Base-by-base conservation (phyloP, 2,329 filamentous ascomycete genomes). In the Nothophaeocryptopus gaeumannii region DNA sequence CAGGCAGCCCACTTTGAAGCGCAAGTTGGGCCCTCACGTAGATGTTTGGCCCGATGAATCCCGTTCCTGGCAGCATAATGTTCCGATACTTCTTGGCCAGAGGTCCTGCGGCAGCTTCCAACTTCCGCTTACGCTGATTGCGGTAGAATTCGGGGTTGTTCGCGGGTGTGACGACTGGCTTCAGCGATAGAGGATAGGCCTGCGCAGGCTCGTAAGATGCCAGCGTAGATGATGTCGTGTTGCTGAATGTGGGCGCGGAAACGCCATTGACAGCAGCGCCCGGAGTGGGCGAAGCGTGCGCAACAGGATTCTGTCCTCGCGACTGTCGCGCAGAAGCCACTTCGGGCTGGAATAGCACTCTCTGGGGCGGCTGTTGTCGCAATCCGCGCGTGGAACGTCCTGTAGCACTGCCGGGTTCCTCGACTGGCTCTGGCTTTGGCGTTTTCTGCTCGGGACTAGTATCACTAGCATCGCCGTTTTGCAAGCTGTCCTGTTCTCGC, bases 21-120 rank as follows among this genome's bases (percentile, higher is more conserved):
- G 91, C 85, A 59, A 91, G 84, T 33, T 95, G 79, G 55, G 89
- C 95, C 37, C 91, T 85, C 41, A 92, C 85, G 65, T 96, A 97
- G 57, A 96, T 96, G 64, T 95, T 93, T 2, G 88, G 88, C 1
- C 88, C 88, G n/a, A 63, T 61, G 43, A 57, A 78, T 74, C 78
- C 77, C 80, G 83, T 83, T 36, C 85, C 81, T 12, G 82, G 81
- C 49, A 76, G 72, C 80, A 74, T 85, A 75, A 73, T 82, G 70
- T 74, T 74, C 52, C 71, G 71, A 42, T 73, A 67, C 43, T 69
- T 69, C 56, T 72, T 70, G 30, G 75, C 73, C 11, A 76, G 71
- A 41, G 71, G 72, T 54, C 61, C 71, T 13, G 67, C 64, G n/a
- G 66, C 57, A 11, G 61, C 59, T 42, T 70, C 67, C 16, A 64